Base-by-base conservation (phyloP, 208 protist genomes). In the Angomonas ambiguus region DNA sequence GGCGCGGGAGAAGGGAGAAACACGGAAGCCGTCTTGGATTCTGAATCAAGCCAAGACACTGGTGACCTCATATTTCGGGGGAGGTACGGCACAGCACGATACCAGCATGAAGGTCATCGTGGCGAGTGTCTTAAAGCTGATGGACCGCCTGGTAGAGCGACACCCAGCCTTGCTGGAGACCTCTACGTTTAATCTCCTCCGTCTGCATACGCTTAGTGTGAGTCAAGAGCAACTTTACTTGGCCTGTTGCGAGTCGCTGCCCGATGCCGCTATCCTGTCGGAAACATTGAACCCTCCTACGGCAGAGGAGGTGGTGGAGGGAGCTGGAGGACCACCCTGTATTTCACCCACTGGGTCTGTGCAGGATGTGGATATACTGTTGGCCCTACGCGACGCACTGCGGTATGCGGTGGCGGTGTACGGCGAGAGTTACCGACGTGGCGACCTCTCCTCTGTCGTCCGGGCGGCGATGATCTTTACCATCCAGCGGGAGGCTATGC, bases 371-470 rank as follows among this genome's bases (percentile, higher is more conserved):
- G 16, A 45, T 45, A 45, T 41, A 5, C 35, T 77, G 38, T 45
- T 73, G 2, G 59, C 80, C 1, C 51, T 89, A n/a, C 80, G 80
- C 51, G 68, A 87, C 24, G 63, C 59, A 20, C 51, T 91, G 67
- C 84, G 84, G 24, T 87, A 79, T 62, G 80, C 84, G 0, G 79
- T 76, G 6, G 84, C 84, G 6, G 81, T 76, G 38, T 91, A 91
- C 69, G 84, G 84, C 28, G 69, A 77, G 73, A 13, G 76, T 74
- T 16, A 69, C 77, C 34, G 16, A 76, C 27, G 51, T 67, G 27
- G n/a, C n/a, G n/a, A n/a, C n/a, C n/a, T n/a, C n/a, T n/a, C n/a
- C n/a, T n/a, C n/a, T n/a, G n/a, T 41, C 8, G 35, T 76, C 2
- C 67, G 76, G 27, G 67, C 62, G 45, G 16, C 24, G 49, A 41